Base-by-base conservation (phyloP, 2,329 filamentous ascomycete genomes). In the Trichophyton schoenleinii region DNA sequence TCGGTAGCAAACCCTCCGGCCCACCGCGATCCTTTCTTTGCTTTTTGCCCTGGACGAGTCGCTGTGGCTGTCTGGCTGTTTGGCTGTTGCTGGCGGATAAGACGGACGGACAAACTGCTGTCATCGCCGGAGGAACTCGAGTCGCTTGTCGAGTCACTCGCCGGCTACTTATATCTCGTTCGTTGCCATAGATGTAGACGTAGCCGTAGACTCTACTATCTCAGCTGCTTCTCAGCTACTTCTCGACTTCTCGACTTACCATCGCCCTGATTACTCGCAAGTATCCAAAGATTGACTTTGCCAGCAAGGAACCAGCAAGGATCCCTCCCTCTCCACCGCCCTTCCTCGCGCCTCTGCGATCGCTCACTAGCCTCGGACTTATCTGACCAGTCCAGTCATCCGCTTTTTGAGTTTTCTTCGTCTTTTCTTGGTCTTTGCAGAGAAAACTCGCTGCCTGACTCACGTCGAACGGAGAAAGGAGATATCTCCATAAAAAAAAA, bases 1-100 rank as follows among this genome's bases (percentile, higher is more conserved):
- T 55, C 49, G 49, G 49, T 55, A 34, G 25, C 49, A 55, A 55
- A 55, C 49, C 49, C 49, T 55, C 49, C 49, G 49, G n/a, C 49
- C 49, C 49, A 55, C 49, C 49, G 49, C 49, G 49, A 55, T 34
- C 28, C 31, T 53, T 53, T 53, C n/a, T 5, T 22, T 36, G 34
- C 34, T 44, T 44, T 44, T 44, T n/a, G 41, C 41, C n/a, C 41
- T 44, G 41, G 41, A 7, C 28, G 28, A 6, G 28, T 31, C 28
- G 28, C 28, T 31, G 7, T 7, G 28, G 6, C 7, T 31, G 46
- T 38, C 11, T 36, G 34, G 34, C 3, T 36, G 34, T 18, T 6
- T 28, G 11, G 34, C 34, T 36, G 34, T 18, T 18, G 18, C 18
- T 8, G 3, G 34, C 49, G 49, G 49, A 55, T 28, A 9, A 36